Conservation (phyloP, 202 grass and related monocot genomes). For the Alloteropsis angusta region DNA sequence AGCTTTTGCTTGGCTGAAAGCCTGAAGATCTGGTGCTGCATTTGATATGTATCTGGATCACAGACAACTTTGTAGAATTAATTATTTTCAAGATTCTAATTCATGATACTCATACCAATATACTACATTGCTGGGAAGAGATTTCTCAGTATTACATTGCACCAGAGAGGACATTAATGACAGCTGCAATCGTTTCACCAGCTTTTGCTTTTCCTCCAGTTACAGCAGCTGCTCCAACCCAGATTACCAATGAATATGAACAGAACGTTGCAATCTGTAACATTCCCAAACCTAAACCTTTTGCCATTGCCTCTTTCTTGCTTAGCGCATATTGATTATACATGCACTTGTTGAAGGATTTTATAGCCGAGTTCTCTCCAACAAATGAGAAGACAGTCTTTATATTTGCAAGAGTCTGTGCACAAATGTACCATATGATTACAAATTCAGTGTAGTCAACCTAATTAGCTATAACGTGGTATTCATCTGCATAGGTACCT, state of each 20-base stretch:
- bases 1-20: conserved; percentile 52
- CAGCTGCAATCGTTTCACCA: conserved; percentile 47
- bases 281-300: conserved; percentile 53
- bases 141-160: conserved; percentile 45
- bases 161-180: conserved; percentile 55
- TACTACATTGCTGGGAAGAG: conserved; percentile 7
- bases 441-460: not conserved
- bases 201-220: conserved; percentile 19
- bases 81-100: conserved; percentile 1
- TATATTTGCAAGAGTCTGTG: conserved; percentile 52
- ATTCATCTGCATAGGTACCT: conserved; percentile 29
- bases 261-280: conserved; percentile 55
- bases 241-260: conserved; percentile 52
- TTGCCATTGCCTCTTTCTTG: conserved; percentile 45
- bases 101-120: not conserved
- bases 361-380: conserved; percentile 41
- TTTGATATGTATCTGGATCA: conserved; percentile 53
- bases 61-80: not conserved
- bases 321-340: conserved; percentile 41
- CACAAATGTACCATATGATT: not conserved
- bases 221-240: conserved; percentile 49
- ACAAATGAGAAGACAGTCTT: conserved; percentile 64
- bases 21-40: conserved; percentile 59
- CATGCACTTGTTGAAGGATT: conserved; percentile 36
- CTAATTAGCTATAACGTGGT: not conserved